Base-by-base conservation (phyloP, 2,329 filamentous ascomycete genomes). In the Colletotrichum sp. region DNA sequence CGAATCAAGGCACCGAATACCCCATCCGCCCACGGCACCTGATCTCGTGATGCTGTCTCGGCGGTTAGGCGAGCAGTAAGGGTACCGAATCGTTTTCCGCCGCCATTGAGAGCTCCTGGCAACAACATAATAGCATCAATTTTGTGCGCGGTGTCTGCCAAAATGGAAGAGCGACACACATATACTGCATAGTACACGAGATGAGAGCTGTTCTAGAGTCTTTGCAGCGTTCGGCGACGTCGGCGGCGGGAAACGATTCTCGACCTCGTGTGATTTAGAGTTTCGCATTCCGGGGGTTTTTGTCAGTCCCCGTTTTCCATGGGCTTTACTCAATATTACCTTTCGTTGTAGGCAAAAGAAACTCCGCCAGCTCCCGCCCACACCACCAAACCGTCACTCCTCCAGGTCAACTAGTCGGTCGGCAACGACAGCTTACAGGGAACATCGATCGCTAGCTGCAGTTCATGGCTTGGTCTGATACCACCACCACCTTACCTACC, bases 21-120 rank as follows among this genome's bases (percentile, higher is more conserved):
- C 59, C 63, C 63, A 64, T 72, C 39, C 12, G 34, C 49, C 36
- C 55, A 76, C 44, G 63, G 64, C 62, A 72, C 39, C 57, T 64
- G 57, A 72, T 69, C 32, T 69, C 73, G 63, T 65, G 69, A 76
- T 72, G 57, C 70, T 69, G 73, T 52, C 39, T 69, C 57, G 57
- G 73, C 70, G 73, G 73, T 59, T 68, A 76, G 64, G 57, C 44
- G 73, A 62, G 69, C 73, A 59, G 26, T 52, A 26, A 55, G 69
- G 30, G 18, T 59, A 24, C 55, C 39, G 63, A 24, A 67, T 24
- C 18, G 24, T 26, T 30, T 60, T 57, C n/a, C 32, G 63, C 64
- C 67, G 63, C 9, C 30, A 24, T 24, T 15, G 52, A 26, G 57
- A 34, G 68, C 36, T 26, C 7, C 13, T 28, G 63, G 36, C 16